Percentiles rank a stretch among this genome's conserved stretches.
Conservation (phyloP, 2,329 filamentous ascomycete species). For the Pseudogymnoascus sp. region DNA sequence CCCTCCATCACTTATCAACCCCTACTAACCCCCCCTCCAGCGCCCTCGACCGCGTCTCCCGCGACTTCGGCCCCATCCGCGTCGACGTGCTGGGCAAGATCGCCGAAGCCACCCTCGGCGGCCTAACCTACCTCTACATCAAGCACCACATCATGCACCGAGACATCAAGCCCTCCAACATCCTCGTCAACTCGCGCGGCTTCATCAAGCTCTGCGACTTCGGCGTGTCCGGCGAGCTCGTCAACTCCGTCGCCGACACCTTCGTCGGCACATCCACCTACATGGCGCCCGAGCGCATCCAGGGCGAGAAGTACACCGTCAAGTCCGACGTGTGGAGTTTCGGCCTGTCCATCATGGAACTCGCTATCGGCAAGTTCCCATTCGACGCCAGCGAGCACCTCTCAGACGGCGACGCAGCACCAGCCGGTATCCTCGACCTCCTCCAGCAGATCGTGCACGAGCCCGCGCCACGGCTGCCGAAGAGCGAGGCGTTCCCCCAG, state of each 20-base stretch:
- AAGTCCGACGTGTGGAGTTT: constrained; percentile 99
- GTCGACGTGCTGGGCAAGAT: constrained; percentile 98
- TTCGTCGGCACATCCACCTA: constrained; percentile 98
- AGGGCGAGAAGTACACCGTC: constrained; percentile 93
- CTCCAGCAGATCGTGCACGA: constrained; percentile 97
- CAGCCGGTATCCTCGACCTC: constrained; percentile 90
- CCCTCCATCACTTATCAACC: not conserved
- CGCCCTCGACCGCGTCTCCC: constrained; percentile 85
- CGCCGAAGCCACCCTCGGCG: constrained; percentile 87
- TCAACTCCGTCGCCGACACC: constrained; percentile 96
- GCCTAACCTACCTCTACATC: constrained; percentile 88
- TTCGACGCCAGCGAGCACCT: constrained; percentile 69
- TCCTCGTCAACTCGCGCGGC: constrained; percentile 88
- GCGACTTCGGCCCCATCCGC: constrained; percentile 87
- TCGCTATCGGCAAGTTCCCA: constrained; percentile 95
- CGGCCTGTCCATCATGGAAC: constrained; percentile 87
- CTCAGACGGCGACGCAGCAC: constrained; percentile 68
- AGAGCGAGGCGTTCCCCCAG: constrained; percentile 92
- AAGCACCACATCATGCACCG: constrained; percentile 98
- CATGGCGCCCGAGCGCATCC: constrained; percentile 97
- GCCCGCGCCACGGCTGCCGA: constrained; percentile 83
- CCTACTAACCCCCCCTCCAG: constrained; percentile 40
- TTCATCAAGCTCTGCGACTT: constrained; percentile 98
- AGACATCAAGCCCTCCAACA: constrained; percentile 97
- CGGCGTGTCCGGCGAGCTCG: constrained; percentile 93